Evolutionary conservation across 2,329 filamentous ascomycete genomes (phyloP).

Genomic region (Aspergillus sojae): DNA sequence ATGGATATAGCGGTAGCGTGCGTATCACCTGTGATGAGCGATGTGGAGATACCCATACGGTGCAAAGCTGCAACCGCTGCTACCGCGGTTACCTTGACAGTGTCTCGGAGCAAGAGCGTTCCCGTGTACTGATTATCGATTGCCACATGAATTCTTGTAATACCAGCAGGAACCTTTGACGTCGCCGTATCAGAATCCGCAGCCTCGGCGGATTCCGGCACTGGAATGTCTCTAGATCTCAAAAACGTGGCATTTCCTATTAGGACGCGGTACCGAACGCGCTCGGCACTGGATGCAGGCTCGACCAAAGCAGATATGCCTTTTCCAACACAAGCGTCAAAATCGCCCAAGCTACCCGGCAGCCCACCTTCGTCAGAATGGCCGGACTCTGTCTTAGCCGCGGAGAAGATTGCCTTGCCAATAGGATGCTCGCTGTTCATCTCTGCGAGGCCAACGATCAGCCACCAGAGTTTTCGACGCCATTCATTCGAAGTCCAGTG

Average conservation of each 20-base stretch:
- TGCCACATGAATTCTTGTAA: slow-evolving; percentile 88
- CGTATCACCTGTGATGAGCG: slow-evolving; percentile 94
- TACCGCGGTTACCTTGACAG: slow-evolving; percentile 82
- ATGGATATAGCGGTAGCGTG: slow-evolving; percentile 81
- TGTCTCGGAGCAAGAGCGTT: slow-evolving; percentile 81
- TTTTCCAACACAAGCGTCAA: slow-evolving; percentile 78
- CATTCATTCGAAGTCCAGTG: slow-evolving; percentile 71
- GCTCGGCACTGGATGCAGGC: slow-evolving; percentile 68
- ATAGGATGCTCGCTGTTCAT: slow-evolving; percentile 95
- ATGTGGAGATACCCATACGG: slow-evolving; percentile 81
- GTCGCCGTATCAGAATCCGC: slow-evolving; percentile 31
- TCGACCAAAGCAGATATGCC: slow-evolving; percentile 83
- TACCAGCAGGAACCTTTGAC: slow-evolving; percentile 60
- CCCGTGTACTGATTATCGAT: slow-evolving; percentile 82
- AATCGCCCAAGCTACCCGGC: slow-evolving; percentile 83
- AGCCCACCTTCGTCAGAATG: slow-evolving; percentile 72
- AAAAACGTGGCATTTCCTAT: slow-evolving; percentile 83
- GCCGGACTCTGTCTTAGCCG: slow-evolving; percentile 75
- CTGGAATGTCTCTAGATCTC: slow-evolving; percentile 64
- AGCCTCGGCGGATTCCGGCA: slow-evolving; percentile 46
- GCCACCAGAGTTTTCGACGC: slow-evolving; percentile 84
- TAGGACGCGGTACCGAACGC: slow-evolving; percentile 74
- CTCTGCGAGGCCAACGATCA: slow-evolving; percentile 91
- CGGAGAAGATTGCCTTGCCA: slow-evolving; percentile 79
- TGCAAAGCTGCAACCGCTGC: slow-evolving; percentile 80